Percentiles rank a stretch among this genome's conserved stretches.
Conservation (phyloP, 140 eudicot species). For the Cichorium intybus region DNA sequence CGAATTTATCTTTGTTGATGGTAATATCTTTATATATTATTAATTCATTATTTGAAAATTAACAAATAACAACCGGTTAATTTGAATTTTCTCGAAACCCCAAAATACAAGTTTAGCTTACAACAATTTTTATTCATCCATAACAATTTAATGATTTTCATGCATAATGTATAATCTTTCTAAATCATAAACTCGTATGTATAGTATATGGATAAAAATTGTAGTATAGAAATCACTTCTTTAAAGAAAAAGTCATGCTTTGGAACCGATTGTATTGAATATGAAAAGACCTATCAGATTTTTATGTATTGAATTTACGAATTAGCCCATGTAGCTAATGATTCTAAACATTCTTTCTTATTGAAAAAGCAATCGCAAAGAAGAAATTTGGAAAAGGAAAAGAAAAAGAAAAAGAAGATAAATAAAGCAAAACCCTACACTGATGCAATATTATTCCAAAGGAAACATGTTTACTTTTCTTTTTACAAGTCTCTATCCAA, state of each 20-base stretch:
- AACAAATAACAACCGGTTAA: not conserved
- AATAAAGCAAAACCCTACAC: slow-evolving; percentile 42
- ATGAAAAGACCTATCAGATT: not conserved
- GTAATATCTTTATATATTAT: too few species aligned
- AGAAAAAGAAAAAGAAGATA: slow-evolving; percentile 30
- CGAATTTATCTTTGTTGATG: not conserved
- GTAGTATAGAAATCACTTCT: too few species aligned
- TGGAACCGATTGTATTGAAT: not conserved
- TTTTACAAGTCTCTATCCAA: slow-evolving; percentile 34
- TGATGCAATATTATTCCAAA: slow-evolving; percentile 43
- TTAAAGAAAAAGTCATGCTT: not conserved
- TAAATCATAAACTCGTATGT: too few species aligned
- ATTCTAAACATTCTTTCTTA: slow-evolving; percentile 33
- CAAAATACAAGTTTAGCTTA: not conserved
- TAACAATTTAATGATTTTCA: too few species aligned
- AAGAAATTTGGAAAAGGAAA: slow-evolving; percentile 33
- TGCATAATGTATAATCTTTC: too few species aligned
- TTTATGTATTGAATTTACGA: not conserved
- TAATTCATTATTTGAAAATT: too few species aligned
- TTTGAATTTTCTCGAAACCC: not conserved
- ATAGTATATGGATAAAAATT: too few species aligned
- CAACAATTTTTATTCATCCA: too few species aligned
- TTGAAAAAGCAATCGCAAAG: slow-evolving; percentile 37
- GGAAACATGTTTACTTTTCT: slow-evolving; percentile 36
- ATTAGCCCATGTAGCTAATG: slow-evolving; percentile 25